phyloP scores from a whole-genome alignment of 805 yeast genomes.

The Kurtzmaniella fragi region DNA sequence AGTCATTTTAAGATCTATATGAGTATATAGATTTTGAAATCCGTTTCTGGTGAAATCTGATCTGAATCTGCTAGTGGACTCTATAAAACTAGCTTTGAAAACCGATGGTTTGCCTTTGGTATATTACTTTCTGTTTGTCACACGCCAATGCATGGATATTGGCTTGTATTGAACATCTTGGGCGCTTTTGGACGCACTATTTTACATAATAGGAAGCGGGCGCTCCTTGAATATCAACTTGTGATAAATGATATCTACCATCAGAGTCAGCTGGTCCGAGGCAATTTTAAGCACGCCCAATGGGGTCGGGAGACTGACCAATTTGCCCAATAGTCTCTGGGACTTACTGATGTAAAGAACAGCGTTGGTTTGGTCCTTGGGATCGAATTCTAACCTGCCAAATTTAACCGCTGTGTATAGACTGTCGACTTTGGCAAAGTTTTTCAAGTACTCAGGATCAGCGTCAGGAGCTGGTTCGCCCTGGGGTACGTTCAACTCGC shows the following conservation, averaged over 20 bases:
- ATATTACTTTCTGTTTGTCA: no score
- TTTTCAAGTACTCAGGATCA: slow-evolving; percentile 20
- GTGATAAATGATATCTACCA: slow-evolving; percentile 55
- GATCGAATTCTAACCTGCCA: slow-evolving; percentile 46
- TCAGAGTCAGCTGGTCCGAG: slow-evolving; percentile 12
- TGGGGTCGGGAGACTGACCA: slow-evolving; percentile 59
- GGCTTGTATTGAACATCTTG: no score
- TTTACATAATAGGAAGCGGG: slow-evolving; percentile 73
- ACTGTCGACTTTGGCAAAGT: slow-evolving; percentile 30
- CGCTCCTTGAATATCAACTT: slow-evolving; percentile 61
- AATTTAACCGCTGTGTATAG: slow-evolving; percentile 44
- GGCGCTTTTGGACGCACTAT: no score
- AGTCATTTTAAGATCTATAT: no score
- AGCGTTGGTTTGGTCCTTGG: slow-evolving; percentile 36
- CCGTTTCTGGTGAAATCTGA: no score
- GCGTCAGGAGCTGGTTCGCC: slow-evolving; percentile 24
- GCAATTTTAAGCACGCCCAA: slow-evolving; percentile 55
- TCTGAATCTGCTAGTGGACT: no score
- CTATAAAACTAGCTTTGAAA: no score
- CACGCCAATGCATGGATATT: no score
- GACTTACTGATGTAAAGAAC: slow-evolving; percentile 62
- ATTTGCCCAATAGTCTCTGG: slow-evolving; percentile 61
- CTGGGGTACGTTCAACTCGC: slow-evolving; percentile 51
- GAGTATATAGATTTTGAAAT: no score
- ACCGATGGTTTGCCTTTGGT: no score